Conservation (phyloP, 768 basidiomycete genomes). For the Kwoniella europaea region DNA sequence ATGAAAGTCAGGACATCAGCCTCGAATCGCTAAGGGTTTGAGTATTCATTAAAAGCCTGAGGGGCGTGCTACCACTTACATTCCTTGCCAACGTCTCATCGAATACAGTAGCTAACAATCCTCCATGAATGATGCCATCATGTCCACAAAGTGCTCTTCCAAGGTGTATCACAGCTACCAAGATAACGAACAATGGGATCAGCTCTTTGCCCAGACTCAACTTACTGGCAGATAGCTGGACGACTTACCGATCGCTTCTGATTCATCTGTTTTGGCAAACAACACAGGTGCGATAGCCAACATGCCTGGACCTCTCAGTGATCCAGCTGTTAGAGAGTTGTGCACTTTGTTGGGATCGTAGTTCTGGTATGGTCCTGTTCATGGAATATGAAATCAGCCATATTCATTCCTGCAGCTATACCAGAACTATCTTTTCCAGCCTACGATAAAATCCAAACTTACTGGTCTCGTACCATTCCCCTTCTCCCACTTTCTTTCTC, state of each 20-base stretch:
- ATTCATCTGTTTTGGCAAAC: constrained; percentile 74
- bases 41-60: too few species aligned
- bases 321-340: constrained; percentile 82
- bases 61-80: too few species aligned
- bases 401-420: too few species aligned
- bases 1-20: too few species aligned
- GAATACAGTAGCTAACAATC: constrained; percentile 82
- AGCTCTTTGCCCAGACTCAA: constrained; percentile 59
- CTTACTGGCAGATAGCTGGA: neutral
- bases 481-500: constrained; percentile 57
- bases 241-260: constrained; percentile 64
- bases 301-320: constrained; percentile 84
- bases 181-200: constrained; percentile 64
- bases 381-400: too few species aligned
- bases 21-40: too few species aligned
- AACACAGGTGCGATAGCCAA: constrained; percentile 80
- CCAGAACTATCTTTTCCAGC: too few species aligned
- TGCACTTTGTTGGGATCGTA: constrained; percentile 75
- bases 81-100: constrained; percentile 81
- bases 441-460: constrained; percentile 24
- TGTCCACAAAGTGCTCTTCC: constrained; percentile 83
- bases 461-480: constrained; percentile 58
- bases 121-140: constrained; percentile 94
- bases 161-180: constrained; percentile 72
- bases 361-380: constrained; percentile 68